Conservation (phyloP, 495 filamentous ascomycete species). For the Aeminium ludgeri region DNA sequence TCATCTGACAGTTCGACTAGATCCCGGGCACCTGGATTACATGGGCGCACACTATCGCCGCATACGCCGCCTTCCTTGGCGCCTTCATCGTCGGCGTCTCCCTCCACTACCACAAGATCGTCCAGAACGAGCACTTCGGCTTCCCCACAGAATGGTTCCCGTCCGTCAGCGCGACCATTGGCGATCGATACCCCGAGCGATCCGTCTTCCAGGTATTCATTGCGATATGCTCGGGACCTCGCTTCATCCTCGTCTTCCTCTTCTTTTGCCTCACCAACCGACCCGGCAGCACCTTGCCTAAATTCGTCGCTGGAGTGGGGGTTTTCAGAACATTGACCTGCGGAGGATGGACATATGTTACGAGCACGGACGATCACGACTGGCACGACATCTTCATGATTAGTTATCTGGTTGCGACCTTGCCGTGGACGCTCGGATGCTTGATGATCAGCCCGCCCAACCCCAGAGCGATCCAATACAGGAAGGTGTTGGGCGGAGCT, state of each 20-base stretch:
- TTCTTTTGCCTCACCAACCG: constrained; percentile 81
- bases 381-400: constrained; percentile 99
- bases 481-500: constrained; percentile 63
- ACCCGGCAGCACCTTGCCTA: constrained; percentile 57
- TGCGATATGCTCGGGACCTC: constrained; percentile 83
- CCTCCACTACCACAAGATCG: constrained; percentile 92
- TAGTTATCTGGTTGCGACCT: constrained; percentile 80
- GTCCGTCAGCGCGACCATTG: constrained; percentile 96
- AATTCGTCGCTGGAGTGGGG: constrained; percentile 64
- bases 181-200: constrained; percentile 91
- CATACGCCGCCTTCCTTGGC: constrained; percentile 80
- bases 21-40: constrained; percentile 86
- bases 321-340: constrained; percentile 83
- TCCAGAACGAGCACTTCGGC: constrained; percentile 90
- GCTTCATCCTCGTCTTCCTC: constrained; percentile 78
- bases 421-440: constrained; percentile 92
- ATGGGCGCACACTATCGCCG: constrained; percentile 67
- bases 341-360: constrained; percentile 97
- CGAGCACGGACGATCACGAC: constrained; percentile 92
- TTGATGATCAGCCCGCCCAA: constrained; percentile 80
- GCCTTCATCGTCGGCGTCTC: constrained; percentile 70
- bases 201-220: constrained; percentile 96
- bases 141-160: constrained; percentile 99
- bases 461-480: constrained; percentile 64
- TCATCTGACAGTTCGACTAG: constrained; percentile 22